These are phyloP conservation scores for Gremmenia infestans DNA, from an alignment of 2,329 filamentous ascomycete genomes.

Conservation along the genomic window DNA sequence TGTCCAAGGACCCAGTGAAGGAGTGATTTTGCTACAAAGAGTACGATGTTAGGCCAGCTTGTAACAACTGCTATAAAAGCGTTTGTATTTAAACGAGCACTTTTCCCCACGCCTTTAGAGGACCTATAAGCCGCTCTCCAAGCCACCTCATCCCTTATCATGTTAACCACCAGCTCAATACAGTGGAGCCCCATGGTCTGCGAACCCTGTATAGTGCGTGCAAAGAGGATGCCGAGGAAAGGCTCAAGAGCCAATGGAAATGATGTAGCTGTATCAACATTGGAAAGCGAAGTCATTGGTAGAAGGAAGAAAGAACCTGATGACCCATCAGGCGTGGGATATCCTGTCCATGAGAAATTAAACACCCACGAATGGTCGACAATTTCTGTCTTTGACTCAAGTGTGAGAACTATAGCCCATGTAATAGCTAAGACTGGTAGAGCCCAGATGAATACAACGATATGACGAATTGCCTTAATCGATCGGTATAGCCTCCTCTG, in stretches of 20 bases:
- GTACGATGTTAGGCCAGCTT: conserved; percentile 27
- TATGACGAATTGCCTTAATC: conserved; percentile 20
- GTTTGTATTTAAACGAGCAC: conserved; percentile 27
- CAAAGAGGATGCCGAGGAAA: conserved; percentile 25
- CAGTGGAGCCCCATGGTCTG: conserved; percentile 34
- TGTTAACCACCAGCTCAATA: conserved; percentile 51
- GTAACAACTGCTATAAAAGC: conserved; percentile 27
- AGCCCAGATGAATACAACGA: conserved; percentile 22
- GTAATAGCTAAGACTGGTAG: conserved; percentile 12
- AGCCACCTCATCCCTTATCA: conserved; percentile 37
- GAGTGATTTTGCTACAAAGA: conserved; percentile 29
- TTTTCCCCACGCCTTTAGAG: conserved; percentile 2
- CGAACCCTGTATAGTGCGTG: conserved; percentile 25
- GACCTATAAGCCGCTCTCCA: conserved; percentile 23
- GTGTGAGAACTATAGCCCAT: conserved; percentile 21
- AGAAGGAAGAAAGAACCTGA: conserved; percentile 17
- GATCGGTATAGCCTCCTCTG: conserved; percentile 25
- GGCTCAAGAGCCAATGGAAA: conserved; percentile 17
- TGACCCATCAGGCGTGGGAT: conserved; percentile 7
- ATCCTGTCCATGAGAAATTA: conserved; percentile 18
- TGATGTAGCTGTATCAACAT: conserved; percentile 20
- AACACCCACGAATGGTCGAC: conserved; percentile 26
- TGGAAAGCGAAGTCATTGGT: conserved; percentile 27
- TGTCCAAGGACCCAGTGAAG: conserved; percentile 33
- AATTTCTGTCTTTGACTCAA: conserved; percentile 13